These are phyloP conservation scores for Starmerella tilneyi DNA, from an alignment of 805 yeast species.

Conservation along the genomic window DNA sequence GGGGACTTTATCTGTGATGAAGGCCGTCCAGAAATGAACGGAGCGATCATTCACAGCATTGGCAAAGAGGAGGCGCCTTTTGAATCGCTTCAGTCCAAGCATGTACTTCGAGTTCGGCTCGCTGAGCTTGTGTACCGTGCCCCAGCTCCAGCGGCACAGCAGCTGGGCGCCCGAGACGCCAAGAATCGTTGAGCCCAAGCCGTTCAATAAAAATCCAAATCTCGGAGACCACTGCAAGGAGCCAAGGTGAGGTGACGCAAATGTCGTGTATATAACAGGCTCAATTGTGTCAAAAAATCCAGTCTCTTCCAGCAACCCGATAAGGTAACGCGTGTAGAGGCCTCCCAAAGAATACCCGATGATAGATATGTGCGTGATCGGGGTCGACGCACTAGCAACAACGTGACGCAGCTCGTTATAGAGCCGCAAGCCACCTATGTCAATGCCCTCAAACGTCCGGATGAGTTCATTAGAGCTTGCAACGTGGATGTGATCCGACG, in stretches of 20 bases:
- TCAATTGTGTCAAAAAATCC: constrained; percentile 46
- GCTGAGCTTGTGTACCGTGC: constrained; percentile 43
- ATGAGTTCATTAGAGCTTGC: constrained; percentile 47
- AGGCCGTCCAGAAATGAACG: constrained; percentile 78
- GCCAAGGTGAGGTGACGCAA: constrained; percentile 67
- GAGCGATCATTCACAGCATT: constrained; percentile 75
- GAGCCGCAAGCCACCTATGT: constrained; percentile 51
- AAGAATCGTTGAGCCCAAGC: constrained; percentile 43
- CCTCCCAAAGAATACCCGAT: constrained; percentile 89
- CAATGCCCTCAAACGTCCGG: constrained; percentile 73
- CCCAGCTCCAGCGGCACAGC: constrained; percentile 37
- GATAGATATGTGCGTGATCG: constrained; percentile 55
- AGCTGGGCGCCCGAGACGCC: constrained; percentile 68
- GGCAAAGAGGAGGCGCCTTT: constrained; percentile 51
- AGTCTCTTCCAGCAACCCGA: constrained; percentile 50
- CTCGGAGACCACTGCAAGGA: constrained; percentile 8
- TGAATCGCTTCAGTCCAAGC: constrained; percentile 48
- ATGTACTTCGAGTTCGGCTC: constrained; percentile 40
- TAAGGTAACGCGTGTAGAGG: constrained; percentile 58
- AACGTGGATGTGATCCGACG: not conserved
- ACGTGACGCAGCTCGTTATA: constrained; percentile 46
- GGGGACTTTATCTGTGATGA: constrained; percentile 62
- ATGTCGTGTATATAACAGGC: constrained; percentile 53
- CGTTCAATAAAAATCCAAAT: constrained; percentile 39
- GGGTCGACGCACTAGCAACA: constrained; percentile 30